Evolutionary conservation across 805 yeast species (phyloP).

Genomic region (Kuraishia capsulata): DNA sequence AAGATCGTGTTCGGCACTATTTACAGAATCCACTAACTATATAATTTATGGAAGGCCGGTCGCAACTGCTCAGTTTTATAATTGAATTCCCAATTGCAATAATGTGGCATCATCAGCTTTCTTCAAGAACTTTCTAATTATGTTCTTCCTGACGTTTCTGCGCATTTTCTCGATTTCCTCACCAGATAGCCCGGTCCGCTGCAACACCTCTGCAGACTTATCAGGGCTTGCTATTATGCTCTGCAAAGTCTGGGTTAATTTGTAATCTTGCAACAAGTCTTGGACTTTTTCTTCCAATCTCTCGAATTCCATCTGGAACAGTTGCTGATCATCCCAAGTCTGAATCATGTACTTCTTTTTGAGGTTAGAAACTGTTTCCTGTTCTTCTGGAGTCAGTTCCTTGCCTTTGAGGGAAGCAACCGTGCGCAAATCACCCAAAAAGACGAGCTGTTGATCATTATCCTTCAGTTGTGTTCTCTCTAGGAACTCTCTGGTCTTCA

Average conservation of each 20-base stretch:
- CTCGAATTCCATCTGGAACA: conserved; percentile 29
- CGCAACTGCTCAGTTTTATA: too few species aligned
- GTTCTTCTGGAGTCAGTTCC: conserved; percentile 18
- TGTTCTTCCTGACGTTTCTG: conserved; percentile 53
- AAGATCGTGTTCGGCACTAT: background rate
- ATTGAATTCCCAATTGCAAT: background rate
- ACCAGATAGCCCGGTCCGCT: conserved; percentile 22
- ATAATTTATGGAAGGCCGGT: too few species aligned
- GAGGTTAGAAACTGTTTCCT: conserved; percentile 26
- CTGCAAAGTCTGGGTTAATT: conserved; percentile 17
- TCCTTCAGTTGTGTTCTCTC: conserved; percentile 16
- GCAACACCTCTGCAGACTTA: conserved; percentile 25
- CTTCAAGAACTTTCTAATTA: conserved; percentile 50
- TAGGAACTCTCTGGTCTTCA: conserved; percentile 45
- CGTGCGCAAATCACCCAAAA: conserved; percentile 20
- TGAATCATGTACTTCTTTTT: conserved; percentile 36
- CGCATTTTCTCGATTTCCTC: conserved; percentile 30
- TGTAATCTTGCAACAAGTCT: conserved; percentile 17
- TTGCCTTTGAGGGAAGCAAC: conserved; percentile 10
- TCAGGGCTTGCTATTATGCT: conserved; percentile 20
- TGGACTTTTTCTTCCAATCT: conserved; percentile 22
- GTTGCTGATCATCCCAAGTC: conserved; percentile 27
- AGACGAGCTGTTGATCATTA: conserved; percentile 4
- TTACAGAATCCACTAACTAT: too few species aligned
- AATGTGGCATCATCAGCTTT: background rate